Conservation (phyloP, 2,329 filamentous ascomycete species). For the Lasiodiplodia sp. region DNA sequence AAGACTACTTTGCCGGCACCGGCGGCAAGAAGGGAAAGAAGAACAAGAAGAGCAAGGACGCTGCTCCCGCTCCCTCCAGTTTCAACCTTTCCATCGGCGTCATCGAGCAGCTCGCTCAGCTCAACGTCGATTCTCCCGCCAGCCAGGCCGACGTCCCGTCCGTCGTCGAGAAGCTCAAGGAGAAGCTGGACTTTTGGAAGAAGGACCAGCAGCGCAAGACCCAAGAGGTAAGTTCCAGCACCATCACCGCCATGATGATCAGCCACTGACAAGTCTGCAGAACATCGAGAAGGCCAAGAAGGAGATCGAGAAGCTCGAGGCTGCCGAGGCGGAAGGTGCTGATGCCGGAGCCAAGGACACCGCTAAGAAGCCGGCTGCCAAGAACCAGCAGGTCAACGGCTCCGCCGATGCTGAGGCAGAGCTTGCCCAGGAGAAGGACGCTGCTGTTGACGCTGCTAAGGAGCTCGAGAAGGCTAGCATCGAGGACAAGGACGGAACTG, state of each 20-base stretch:
- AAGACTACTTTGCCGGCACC: conserved; percentile 78
- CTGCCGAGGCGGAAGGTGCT: conserved; percentile 65
- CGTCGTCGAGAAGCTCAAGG: conserved; percentile 87
- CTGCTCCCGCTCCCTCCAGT: conserved; percentile 60
- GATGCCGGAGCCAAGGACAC: conserved; percentile 62
- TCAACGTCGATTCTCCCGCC: conserved; percentile 88
- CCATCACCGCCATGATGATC: conserved; percentile 29
- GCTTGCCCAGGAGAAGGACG: conserved; percentile 64
- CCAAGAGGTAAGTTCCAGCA: conserved; percentile 72
- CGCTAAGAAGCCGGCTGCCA: conserved; percentile 61
- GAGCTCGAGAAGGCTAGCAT: conserved; percentile 67
- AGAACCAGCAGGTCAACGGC: conserved; percentile 61
- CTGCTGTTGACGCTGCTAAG: conserved; percentile 63
- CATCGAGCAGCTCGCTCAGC: conserved; percentile 85
- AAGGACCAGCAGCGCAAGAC: conserved; percentile 88
- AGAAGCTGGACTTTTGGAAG: conserved; percentile 92
- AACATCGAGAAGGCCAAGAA: conserved; percentile 97
- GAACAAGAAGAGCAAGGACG: conserved; percentile 74
- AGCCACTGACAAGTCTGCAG: conserved; percentile 56
- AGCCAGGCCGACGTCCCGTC: conserved; percentile 80
- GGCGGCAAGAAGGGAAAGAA: conserved; percentile 89
- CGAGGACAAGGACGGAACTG: conserved; percentile 55
- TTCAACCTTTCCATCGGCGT: conserved; percentile 91
- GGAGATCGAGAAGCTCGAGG: conserved; percentile 84
- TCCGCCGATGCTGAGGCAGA: conserved; percentile 61